Percentiles rank a stretch among this genome's conserved stretches.
phyloP scores from a whole-genome alignment of 2,329 filamentous ascomycete species.

The Thermothelomyces thermophilus region DNA sequence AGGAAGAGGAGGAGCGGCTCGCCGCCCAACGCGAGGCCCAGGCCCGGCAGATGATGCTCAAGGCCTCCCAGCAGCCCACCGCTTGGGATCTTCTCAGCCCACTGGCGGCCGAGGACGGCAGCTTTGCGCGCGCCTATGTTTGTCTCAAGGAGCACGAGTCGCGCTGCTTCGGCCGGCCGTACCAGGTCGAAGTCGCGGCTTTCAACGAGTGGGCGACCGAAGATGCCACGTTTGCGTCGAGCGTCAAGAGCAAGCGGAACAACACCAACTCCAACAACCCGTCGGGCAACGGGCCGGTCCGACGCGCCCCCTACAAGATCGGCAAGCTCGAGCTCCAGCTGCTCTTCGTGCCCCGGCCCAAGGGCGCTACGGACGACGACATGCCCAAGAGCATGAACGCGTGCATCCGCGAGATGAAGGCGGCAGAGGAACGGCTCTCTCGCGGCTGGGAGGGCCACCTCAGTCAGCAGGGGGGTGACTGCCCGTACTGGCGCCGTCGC shows the following conservation, averaged over 20 bases:
- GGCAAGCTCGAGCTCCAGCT: constrained; percentile 92
- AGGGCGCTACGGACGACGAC: constrained; percentile 79
- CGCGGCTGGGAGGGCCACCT: constrained; percentile 81
- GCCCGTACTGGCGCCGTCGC: constrained; percentile 93
- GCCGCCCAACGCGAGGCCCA: constrained; percentile 58
- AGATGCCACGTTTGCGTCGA: constrained; percentile 68
- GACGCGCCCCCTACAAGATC: constrained; percentile 91
- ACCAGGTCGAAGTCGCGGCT: constrained; percentile 82
- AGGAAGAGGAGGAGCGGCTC: constrained; percentile 73
- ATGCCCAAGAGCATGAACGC: constrained; percentile 99
- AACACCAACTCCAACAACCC: constrained; percentile 43
- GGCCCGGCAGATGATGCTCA: constrained; percentile 50
- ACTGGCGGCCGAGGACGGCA: constrained; percentile 82
- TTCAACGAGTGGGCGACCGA: constrained; percentile 99
- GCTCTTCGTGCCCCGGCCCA: constrained; percentile 88
- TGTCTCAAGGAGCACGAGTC: constrained; percentile 89
- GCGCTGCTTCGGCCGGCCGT: constrained; percentile 79
- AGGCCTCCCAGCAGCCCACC: constrained; percentile 53
- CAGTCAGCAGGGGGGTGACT: constrained; percentile 96
- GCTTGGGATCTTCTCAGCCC: constrained; percentile 84
- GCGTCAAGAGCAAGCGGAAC: constrained; percentile 88
- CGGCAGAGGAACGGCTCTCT: constrained; percentile 73
- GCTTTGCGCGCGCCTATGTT: constrained; percentile 89
- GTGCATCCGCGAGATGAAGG: constrained; percentile 86
- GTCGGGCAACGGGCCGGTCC: constrained; percentile 44